These are phyloP conservation scores for Galerina sulciceps DNA, from an alignment of 768 basidiomycete species.

Conservation along the genomic window DNA sequence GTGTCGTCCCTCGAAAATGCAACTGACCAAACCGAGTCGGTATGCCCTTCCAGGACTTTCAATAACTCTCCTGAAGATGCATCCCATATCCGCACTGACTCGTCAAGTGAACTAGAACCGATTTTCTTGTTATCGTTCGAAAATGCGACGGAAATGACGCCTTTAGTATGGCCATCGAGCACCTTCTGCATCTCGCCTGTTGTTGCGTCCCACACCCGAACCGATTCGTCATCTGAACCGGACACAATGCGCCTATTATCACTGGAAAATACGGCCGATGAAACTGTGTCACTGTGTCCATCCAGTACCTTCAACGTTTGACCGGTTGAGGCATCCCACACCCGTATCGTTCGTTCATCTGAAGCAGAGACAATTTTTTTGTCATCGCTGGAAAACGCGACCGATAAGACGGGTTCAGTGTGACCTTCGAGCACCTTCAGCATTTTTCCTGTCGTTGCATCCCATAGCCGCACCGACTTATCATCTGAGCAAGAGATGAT, in stretches of 20 bases:
- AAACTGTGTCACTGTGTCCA: conserved; percentile 16
- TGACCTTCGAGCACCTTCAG: conserved; percentile 13
- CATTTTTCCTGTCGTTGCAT: background rate
- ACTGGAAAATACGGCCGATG: conserved; percentile 24
- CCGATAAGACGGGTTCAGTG: conserved; percentile 10
- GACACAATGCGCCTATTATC: conserved; percentile 21
- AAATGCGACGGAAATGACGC: conserved; percentile 23
- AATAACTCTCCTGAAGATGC: conserved; percentile 12
- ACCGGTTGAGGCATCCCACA: conserved; percentile 26
- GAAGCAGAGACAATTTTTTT: conserved; percentile 20
- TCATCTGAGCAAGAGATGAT: conserved; percentile 10
- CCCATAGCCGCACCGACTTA: conserved; percentile 1
- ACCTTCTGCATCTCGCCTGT: conserved; percentile 13
- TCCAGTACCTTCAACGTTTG: conserved; percentile 1
- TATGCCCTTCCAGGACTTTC: conserved; percentile 14
- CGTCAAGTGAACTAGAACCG: conserved; percentile 20
- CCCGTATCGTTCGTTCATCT: conserved; percentile 9
- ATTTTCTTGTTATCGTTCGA: conserved; percentile 22
- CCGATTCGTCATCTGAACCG: conserved; percentile 13
- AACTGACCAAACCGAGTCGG: conserved; percentile 9
- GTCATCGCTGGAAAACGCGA: conserved; percentile 27
- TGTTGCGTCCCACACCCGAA: conserved; percentile 23
- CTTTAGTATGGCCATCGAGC: conserved; percentile 14
- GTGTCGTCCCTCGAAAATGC: conserved; percentile 26
- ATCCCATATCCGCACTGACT: conserved; percentile 25